Evolutionary conservation across 2,329 filamentous ascomycete species (phyloP).

Genomic region (Incumbomyces lentus): DNA sequence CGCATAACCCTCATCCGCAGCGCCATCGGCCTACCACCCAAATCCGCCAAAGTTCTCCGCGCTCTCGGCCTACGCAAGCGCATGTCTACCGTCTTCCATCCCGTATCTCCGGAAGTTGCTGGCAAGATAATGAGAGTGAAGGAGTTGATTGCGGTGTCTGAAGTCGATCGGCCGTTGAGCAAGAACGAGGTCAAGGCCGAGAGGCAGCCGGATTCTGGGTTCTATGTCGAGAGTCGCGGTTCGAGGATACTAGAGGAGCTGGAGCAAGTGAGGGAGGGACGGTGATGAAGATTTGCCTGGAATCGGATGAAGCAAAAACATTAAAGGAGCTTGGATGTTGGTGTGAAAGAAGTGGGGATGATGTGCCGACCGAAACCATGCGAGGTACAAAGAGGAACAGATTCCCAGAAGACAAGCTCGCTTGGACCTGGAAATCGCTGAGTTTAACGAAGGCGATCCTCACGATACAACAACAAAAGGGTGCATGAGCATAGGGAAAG

Average conservation of each 20-base stretch:
- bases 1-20: slow-evolving; percentile 83
- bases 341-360: too few species aligned
- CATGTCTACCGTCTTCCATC: slow-evolving; percentile 80
- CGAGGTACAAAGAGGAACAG: too few species aligned
- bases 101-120: slow-evolving; percentile 67
- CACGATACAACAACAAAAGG: too few species aligned
- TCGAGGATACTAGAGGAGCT: slow-evolving; percentile 9
- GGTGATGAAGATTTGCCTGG: too few species aligned
- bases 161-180: slow-evolving; percentile 58
- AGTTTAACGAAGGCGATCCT: too few species aligned
- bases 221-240: slow-evolving; percentile 58
- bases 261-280: background rate
- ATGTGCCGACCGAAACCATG: too few species aligned
- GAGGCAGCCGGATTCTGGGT: slow-evolving; percentile 68
- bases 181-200: slow-evolving; percentile 59
- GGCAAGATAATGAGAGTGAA: slow-evolving; percentile 92
- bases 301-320: too few species aligned
- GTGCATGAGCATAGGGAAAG: too few species aligned
- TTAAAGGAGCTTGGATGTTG: too few species aligned
- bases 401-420: too few species aligned
- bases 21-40: slow-evolving; percentile 74
- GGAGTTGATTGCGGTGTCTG: slow-evolving; percentile 73
- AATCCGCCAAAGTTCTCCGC: slow-evolving; percentile 68
- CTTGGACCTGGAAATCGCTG: too few species aligned
- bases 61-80: slow-evolving; percentile 79